Base-by-base conservation (phyloP, 192 early-diverging fungal genomes). In the Geranomyces variabilis region DNA sequence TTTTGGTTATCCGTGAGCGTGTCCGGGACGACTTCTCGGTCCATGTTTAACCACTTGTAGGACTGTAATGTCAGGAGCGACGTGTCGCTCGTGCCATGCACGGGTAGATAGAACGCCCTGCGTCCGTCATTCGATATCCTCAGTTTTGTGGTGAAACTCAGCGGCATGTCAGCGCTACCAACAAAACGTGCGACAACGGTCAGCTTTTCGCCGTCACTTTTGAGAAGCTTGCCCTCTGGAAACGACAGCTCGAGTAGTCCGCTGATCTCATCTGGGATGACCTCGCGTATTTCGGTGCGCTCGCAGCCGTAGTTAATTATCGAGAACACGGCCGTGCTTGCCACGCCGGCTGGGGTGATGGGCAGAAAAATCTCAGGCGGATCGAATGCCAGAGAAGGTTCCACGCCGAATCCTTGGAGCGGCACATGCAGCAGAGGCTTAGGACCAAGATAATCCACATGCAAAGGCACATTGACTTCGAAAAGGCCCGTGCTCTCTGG, bases 261-360 rank as follows among this genome's bases (percentile, higher is more conserved):
- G 31, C 21, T 6, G 1, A 72, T 43, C 41, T 67, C 72, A 6
- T 74, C 72, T 15, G 72, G 75, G 14, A 79, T 68, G 6, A 59
- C 22, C 44, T 71, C 61, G 22, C 71, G 66, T 53, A 86, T 69
- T 56, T 86, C 84, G 1, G 79, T 81, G 14, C 79, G 47, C 67
- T 86, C 84, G 58, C 84, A 86, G 1, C 84, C 84, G 53, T 82
- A 77, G 67, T 86, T 86, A 24, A 82, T 67, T 30, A 86, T 76
- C 1, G 64, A 80, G 68, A 86, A 81, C 1, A 80, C 62, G 4
- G 72, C 56, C 5, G 60, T 66, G 3, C 73, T 48, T 58, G 75
- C 77, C 7, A 45, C 44, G 9, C 82, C 80, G 3, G 66, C 29
- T 14, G 81, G 80, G 0, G 71, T 66, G 36, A 84, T 75, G 6